Percentiles rank a stretch among this genome's conserved stretches.
Conservation (phyloP, 441 rosid genomes). For the Melastoma candidum region DNA sequence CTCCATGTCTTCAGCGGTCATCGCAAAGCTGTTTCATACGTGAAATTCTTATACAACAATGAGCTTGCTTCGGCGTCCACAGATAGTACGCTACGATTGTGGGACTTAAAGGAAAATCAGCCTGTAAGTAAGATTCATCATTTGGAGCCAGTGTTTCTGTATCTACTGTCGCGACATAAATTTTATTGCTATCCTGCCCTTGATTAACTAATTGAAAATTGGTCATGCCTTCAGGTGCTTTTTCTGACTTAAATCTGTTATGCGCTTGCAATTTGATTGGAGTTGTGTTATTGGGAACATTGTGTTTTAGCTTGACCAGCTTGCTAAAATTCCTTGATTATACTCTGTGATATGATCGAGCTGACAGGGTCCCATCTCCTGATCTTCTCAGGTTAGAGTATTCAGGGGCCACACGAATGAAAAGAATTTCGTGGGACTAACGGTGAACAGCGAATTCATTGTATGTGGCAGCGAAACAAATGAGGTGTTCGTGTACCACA, state of each 20-base stretch:
- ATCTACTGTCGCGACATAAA: background rate
- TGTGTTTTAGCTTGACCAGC: too few relatives aligned
- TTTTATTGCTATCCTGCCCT: background rate
- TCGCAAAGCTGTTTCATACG: conserved; percentile 91
- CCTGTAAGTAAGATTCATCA: conserved; percentile 43
- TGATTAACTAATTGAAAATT: too few relatives aligned
- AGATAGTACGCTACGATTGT: conserved; percentile 86
- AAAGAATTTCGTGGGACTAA: conserved; percentile 94
- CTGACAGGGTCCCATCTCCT: background rate
- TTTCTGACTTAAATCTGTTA: too few relatives aligned
- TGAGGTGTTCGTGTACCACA: conserved; percentile 93
- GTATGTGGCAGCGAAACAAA: conserved; percentile 97
- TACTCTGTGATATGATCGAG: background rate
- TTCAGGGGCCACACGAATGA: conserved; percentile 90
- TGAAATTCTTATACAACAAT: conserved; percentile 78
- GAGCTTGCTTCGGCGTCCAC: conserved; percentile 99
- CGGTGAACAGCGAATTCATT: conserved; percentile 75
- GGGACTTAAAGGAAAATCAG: conserved; percentile 90
- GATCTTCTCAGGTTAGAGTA: conserved; percentile 36
- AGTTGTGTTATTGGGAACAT: too few relatives aligned
- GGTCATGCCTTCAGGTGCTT: too few relatives aligned
- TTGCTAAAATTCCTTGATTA: too few relatives aligned
- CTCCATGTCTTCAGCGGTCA: conserved; percentile 93
- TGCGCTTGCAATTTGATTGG: too few relatives aligned
- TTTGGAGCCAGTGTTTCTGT: too few relatives aligned